These are phyloP conservation scores for Yamadazyma sp. DNA, from an alignment of 1,139 yeast genomes.

Conservation along the genomic window DNA sequence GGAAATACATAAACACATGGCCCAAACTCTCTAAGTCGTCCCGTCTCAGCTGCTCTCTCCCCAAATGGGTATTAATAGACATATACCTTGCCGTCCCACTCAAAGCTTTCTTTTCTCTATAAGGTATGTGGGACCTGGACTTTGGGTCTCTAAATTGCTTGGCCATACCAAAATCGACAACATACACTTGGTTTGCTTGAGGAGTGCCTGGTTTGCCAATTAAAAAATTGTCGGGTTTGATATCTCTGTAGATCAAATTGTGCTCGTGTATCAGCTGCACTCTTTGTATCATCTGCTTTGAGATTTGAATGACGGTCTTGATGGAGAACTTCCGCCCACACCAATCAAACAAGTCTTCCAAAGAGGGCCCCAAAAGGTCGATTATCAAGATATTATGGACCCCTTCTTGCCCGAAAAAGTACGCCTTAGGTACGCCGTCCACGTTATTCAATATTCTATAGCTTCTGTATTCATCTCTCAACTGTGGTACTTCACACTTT, in stretches of 20 bases:
- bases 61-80: slow-evolving; percentile 66
- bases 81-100: slow-evolving; percentile 67
- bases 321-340: slow-evolving; percentile 70
- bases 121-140: slow-evolving; percentile 59
- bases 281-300: slow-evolving; percentile 70
- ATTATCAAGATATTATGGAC: slow-evolving; percentile 72
- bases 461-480: slow-evolving; percentile 75
- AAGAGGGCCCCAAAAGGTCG: slow-evolving; percentile 72
- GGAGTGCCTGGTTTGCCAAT: slow-evolving; percentile 68
- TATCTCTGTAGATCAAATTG: slow-evolving; percentile 72
- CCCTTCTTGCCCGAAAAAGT: slow-evolving; percentile 81
- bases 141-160: slow-evolving; percentile 64
- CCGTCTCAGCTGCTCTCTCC: slow-evolving; percentile 64
- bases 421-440: slow-evolving; percentile 70
- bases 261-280: slow-evolving; percentile 69
- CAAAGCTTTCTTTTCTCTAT: slow-evolving; percentile 60
- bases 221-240: slow-evolving; percentile 74
- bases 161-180: slow-evolving; percentile 65
- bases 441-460: slow-evolving; percentile 64
- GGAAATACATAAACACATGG: slow-evolving; percentile 62
- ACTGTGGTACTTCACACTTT: slow-evolving; percentile 78
- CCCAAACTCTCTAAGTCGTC: slow-evolving; percentile 65
- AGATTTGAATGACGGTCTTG: slow-evolving; percentile 71
- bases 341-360: slow-evolving; percentile 82
- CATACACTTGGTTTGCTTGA: slow-evolving; percentile 55